Evolutionary conservation across 2,329 filamentous ascomycete genomes (phyloP).

Genomic region (Phyllosticta citrichinensis): DNA sequence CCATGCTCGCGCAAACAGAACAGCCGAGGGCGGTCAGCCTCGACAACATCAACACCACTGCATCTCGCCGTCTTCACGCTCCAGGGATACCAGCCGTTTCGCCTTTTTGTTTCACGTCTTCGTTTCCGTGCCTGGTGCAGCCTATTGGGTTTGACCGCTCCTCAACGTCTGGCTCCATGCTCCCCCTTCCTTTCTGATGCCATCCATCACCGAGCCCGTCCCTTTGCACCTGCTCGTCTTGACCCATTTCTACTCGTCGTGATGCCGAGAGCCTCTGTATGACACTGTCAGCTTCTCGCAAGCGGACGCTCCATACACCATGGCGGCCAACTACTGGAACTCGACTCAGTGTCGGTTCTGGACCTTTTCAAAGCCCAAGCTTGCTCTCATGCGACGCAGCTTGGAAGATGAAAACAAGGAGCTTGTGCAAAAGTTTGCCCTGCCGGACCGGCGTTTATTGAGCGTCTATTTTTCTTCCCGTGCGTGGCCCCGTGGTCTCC

Average conservation of each 20-base stretch:
- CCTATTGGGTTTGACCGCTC: neutral
- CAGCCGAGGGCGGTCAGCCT: slow-evolving; percentile 16
- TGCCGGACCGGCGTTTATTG: slow-evolving; percentile 72
- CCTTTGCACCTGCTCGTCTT: neutral
- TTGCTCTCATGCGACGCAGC: slow-evolving; percentile 63
- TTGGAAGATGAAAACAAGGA: slow-evolving; percentile 68
- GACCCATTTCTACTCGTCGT: neutral
- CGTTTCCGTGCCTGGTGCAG: neutral
- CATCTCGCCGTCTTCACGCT: neutral
- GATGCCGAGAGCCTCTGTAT: neutral
- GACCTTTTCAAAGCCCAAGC: slow-evolving; percentile 77
- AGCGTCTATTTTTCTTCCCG: slow-evolving; percentile 90
- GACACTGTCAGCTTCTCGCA: neutral
- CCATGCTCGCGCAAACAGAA: neutral
- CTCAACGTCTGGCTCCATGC: neutral
- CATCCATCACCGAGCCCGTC: neutral
- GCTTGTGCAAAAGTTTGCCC: slow-evolving; percentile 65
- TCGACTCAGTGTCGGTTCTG: slow-evolving; percentile 85
- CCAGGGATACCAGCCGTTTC: neutral
- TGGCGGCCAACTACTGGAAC: slow-evolving; percentile 96
- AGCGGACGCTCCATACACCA: slow-evolving; percentile 28
- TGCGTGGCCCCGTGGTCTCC: slow-evolving; percentile 37
- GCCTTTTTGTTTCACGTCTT: neutral
- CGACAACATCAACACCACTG: neutral
- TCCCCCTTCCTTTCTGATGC: neutral